Base-by-base conservation (phyloP, 179 eudicot species). In the Spergularia azorica region DNA sequence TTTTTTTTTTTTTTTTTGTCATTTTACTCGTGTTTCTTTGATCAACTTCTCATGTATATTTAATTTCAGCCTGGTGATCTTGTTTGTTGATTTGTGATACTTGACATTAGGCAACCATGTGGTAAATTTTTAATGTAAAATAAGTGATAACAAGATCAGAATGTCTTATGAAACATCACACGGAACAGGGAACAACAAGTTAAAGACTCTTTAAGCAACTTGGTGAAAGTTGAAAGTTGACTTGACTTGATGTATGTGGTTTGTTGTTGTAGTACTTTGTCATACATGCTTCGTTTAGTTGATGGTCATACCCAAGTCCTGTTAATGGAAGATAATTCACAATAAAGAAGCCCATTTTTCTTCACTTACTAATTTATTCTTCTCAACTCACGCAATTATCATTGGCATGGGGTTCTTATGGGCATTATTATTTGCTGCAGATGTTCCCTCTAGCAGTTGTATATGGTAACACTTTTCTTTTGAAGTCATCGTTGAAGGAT, bases 391-490 rank as follows among this genome's bases (percentile, higher is more conserved):
- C 59, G 12, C 21, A 15, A 50, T 69, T 51, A 51, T 69, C 15
- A 18, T 18, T 18, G 56, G 36, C 11, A 69, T 50, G 15, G 5
- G 48, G 63, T 26, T 39, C 13, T 67, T 13, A 67, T 46, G 62
- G 39, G 58, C 39, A 48, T 58, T 17, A 5, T 76, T 56, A n/a
- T 5, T 72, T 80, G 36, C 6, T 76, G 79, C 92, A 94, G 98
- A 92, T 90, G 98, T 92, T 94, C 81, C 97, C 98, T 18, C 77
- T 92, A 73, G 98, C 98, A 85, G 88, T 92, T 74, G 75, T 93
- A 21, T 88, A 93, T 77, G 98, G 97, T 6, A 94, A 94, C 81
- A 90, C 98, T 17, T 92, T 90, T 81, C 81, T 94, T 74, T 82
- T 94, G 60, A 94, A 92, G 86, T 91, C 98, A 72, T 94, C 97